Evolutionary conservation across 208 protist species (phyloP), one percentile per base, ranked within the genome.

Genomic region (Histomonas meleagridis): DNA sequence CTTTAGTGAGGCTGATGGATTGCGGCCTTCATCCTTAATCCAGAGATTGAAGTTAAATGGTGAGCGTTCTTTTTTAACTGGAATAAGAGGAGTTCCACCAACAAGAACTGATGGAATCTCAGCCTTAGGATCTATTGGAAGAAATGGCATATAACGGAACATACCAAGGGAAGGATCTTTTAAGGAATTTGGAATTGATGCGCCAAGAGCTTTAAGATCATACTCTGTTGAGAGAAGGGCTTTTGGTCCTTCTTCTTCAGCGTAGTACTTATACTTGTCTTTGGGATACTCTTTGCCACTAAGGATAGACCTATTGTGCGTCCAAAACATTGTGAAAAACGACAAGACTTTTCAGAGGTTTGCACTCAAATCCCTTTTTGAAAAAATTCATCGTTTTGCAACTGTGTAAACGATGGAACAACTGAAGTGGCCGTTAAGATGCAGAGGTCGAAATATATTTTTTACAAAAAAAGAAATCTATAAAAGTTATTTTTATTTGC

Each of bases 81-180:
- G 65, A 72, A 72, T 72, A 12, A 72, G 32, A 43, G 65, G 65
- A 35, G 65, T 72, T 35, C 65, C 65, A 43, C 65, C 65, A 72
- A 72, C 65, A 12, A 43, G 65, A 43, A 72, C 65, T 26, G 32
- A 43, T 43, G 65, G 65, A 43, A 72, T 26, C 65, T 72, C 32
- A 72, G 32, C 65, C 18, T 72, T 72, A 18, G 65, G 65, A 72
- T 72, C 65, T 43, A 72, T 72, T 72, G 65, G 65, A 40, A 72
- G 32, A 32, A 72, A 72, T 23, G 65, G 65, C 65, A 72, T 72
- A 16, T 72, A 72, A n/a, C 65, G 65, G 65, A 72, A 72, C 65
- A 72, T 72, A 43, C 65, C 65, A 12, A 72, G 32, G 32, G 65
- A 23, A 43, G 65, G 65, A 32, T 32, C 40, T 16, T 43, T 26